phyloP scores from a whole-genome alignment of 2,329 filamentous ascomycete genomes.

The Penicillium sp. region DNA sequence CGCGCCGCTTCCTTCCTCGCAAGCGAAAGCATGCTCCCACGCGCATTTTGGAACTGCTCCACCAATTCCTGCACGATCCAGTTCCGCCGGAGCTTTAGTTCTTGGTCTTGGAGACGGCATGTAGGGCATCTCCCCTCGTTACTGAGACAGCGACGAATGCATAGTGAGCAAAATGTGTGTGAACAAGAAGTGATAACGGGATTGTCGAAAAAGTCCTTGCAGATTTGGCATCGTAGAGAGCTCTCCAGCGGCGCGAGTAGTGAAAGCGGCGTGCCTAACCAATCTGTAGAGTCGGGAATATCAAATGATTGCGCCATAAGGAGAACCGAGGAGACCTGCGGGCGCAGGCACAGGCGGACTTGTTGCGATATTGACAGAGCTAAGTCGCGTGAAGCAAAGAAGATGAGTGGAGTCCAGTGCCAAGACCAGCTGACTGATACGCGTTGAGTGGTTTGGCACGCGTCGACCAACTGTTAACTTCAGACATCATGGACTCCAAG shows the following conservation, averaged over 20 bases:
- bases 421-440: constrained; percentile 42
- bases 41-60: constrained; percentile 65
- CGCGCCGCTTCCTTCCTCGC: constrained; percentile 55
- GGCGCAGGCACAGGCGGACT: not conserved
- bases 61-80: constrained; percentile 81
- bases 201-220: constrained; percentile 94
- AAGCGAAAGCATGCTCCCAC: constrained; percentile 59
- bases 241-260: constrained; percentile 60
- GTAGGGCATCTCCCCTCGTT: constrained; percentile 82
- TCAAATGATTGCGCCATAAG: constrained; percentile 38
- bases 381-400: constrained; percentile 4
- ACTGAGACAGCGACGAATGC: constrained; percentile 80
- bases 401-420: constrained; percentile 20
- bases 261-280: constrained; percentile 46
- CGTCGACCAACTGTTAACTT: constrained; percentile 24
- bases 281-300: constrained; percentile 46
- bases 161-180: constrained; percentile 95
- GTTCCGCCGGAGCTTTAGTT: constrained; percentile 78
- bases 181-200: constrained; percentile 93
- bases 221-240: constrained; percentile 88
- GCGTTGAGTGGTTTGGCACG: constrained; percentile 41
- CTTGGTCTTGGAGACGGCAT: constrained; percentile 74
- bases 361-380: not conserved
- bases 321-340: not conserved
- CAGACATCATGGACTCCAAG: constrained; percentile 54